phyloP scores from a whole-genome alignment of 148 eudicot genomes.

The Cornus kousa region DNA sequence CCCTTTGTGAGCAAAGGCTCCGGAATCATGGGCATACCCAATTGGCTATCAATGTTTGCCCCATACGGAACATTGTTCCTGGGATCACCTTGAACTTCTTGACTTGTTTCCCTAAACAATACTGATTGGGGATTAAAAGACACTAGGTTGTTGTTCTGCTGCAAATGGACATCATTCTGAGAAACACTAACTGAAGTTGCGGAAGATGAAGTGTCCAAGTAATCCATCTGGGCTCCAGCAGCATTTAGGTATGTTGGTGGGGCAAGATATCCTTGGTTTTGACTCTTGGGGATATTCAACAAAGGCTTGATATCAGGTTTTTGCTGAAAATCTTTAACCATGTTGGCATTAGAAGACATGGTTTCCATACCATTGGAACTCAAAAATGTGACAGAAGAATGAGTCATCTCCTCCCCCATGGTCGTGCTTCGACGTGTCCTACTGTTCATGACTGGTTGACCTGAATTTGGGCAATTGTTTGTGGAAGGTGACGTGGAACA shows the following conservation, averaged over 20 bases:
- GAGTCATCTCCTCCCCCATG: constrained; percentile 48
- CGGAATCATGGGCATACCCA: constrained; percentile 48
- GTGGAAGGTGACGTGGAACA: constrained; percentile 88
- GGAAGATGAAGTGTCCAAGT: constrained; percentile 83
- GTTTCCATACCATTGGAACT: constrained; percentile 54
- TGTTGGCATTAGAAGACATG: constrained; percentile 38
- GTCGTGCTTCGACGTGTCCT: constrained; percentile 35
- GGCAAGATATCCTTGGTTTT: constrained; percentile 51
- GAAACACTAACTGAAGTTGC: constrained; percentile 72
- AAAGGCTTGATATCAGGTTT: constrained; percentile 65
- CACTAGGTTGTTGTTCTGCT: constrained; percentile 41
- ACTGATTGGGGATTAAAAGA: constrained; percentile 60
- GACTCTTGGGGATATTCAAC: constrained; percentile 50
- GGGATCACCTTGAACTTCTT: constrained; percentile 53
- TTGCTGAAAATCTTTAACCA: constrained; percentile 49
- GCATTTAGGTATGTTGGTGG: constrained; percentile 48
- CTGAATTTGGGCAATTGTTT: constrained; percentile 49
- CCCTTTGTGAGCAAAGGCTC: constrained; percentile 58
- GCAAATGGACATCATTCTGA: constrained; percentile 60
- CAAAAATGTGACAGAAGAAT: constrained; percentile 38
- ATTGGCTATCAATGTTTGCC: constrained; percentile 41
- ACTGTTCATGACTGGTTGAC: constrained; percentile 41
- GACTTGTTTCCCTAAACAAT: constrained; percentile 57
- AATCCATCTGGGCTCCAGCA: constrained; percentile 63
- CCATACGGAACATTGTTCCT: constrained; percentile 42